Evolutionary conservation across 2,329 filamentous ascomycete genomes (phyloP).

Genomic region (Lachnellula occidentalis): DNA sequence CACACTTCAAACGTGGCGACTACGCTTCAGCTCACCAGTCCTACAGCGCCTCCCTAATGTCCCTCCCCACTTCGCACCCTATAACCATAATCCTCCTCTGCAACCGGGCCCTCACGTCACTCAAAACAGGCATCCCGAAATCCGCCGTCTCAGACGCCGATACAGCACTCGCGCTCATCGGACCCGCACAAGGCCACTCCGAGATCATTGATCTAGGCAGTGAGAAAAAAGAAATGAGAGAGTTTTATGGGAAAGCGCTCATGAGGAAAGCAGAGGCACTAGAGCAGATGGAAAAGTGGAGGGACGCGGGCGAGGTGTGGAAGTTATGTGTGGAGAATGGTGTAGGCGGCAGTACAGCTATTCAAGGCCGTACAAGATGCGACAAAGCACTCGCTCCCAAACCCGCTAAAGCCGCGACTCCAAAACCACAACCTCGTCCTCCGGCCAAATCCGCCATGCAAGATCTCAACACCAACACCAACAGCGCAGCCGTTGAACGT

Average conservation of each 20-base stretch:
- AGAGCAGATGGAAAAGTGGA: constrained; percentile 93
- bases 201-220: constrained; percentile 69
- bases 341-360: constrained; percentile 77
- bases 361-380: constrained; percentile 81
- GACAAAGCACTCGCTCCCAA: constrained; percentile 79
- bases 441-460: constrained; percentile 37
- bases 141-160: constrained; percentile 82
- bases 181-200: constrained; percentile 68
- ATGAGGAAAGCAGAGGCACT: constrained; percentile 93
- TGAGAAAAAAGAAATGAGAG: constrained; percentile 76
- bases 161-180: constrained; percentile 72
- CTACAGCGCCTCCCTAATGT: constrained; percentile 71
- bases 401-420: constrained; percentile 42
- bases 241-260: constrained; percentile 88
- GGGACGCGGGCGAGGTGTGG: constrained; percentile 77
- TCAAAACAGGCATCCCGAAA: constrained; percentile 91
- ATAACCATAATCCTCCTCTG: constrained; percentile 83
- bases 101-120: constrained; percentile 81
- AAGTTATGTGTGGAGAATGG: constrained; percentile 75
- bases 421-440: constrained; percentile 37
- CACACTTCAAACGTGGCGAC: constrained; percentile 91
- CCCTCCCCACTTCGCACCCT: constrained; percentile 73
- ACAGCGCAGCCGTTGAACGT: constrained; percentile 72
- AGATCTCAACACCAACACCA: constrained; percentile 32
- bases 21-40: constrained; percentile 79